Percentiles rank a stretch among this genome's conserved stretches.
phyloP scores from a whole-genome alignment of 2,329 filamentous ascomycete genomes.

The Colletotrichum tamarilloi region DNA sequence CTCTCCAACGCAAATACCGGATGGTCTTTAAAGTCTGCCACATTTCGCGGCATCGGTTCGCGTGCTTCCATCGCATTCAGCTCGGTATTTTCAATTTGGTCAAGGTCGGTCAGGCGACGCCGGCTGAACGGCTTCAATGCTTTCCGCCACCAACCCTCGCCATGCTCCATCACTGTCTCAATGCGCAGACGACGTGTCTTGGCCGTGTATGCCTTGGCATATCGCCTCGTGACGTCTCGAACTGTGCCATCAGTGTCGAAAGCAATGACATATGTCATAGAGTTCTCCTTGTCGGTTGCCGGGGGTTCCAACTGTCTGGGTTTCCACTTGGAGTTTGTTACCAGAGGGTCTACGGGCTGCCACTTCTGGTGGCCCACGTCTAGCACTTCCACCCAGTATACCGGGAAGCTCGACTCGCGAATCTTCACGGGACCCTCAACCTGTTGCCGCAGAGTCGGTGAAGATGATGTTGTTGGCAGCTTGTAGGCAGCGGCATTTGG shows the following conservation, averaged over 20 bases:
- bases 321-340: conserved; percentile 81
- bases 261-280: conserved; percentile 83
- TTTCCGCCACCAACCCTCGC: conserved; percentile 64
- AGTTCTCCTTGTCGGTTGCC: conserved; percentile 79
- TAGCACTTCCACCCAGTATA: conserved; percentile 96
- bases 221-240: conserved; percentile 88
- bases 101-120: conserved; percentile 68
- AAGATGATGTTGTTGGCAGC: conserved; percentile 55
- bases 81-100: conserved; percentile 86
- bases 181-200: conserved; percentile 88
- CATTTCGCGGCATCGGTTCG: conserved; percentile 87
- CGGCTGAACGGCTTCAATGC: conserved; percentile 61
- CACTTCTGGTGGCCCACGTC: conserved; percentile 90
- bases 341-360: conserved; percentile 87
- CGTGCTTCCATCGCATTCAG: conserved; percentile 75
- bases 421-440: conserved; percentile 55
- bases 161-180: conserved; percentile 66
- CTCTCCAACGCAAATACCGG: conserved; percentile 86
- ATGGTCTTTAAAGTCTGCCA: conserved; percentile 89
- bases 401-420: conserved; percentile 79
- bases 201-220: conserved; percentile 88
- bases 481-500: conserved; percentile 65
- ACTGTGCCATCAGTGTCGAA: conserved; percentile 85
- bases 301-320: conserved; percentile 85
- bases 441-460: conserved; percentile 45